Conservation (phyloP, 345 rosid species). For the Populus deltoides region DNA sequence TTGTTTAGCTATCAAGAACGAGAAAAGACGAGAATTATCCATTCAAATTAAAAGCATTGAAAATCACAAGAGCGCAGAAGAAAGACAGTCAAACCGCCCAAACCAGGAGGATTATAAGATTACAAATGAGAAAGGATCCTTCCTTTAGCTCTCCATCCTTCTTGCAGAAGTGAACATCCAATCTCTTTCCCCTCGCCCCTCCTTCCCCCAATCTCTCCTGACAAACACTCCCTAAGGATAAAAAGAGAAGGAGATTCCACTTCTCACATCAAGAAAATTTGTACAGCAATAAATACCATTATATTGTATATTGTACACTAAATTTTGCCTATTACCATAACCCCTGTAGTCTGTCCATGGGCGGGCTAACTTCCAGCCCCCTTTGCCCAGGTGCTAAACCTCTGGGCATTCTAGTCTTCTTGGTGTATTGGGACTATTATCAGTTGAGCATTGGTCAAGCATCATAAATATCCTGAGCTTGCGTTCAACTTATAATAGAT, state of each 20-base stretch:
- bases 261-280: conserved; percentile 2
- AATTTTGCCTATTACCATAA: not conserved
- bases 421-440: not conserved
- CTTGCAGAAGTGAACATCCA: too few relatives aligned
- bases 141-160: too few relatives aligned
- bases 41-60: too few relatives aligned
- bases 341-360: not conserved
- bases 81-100: too few relatives aligned
- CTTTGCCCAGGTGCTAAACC: not conserved
- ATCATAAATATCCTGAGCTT: conserved; percentile 21
- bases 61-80: too few relatives aligned
- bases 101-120: too few relatives aligned
- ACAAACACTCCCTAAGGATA: too few relatives aligned
- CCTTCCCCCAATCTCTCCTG: too few relatives aligned
- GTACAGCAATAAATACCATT: conserved; percentile 1
- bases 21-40: too few relatives aligned
- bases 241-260: not conserved
- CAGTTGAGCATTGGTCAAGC: not conserved
- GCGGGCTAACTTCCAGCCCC: not conserved
- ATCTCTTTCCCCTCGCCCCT: too few relatives aligned
- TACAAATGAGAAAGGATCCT: too few relatives aligned
- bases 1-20: too few relatives aligned
- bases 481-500: conserved; percentile 27
- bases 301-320: not conserved
- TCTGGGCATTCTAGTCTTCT: not conserved